Percentiles rank a stretch among this genome's conserved stretches.
phyloP scores from a whole-genome alignment of 176 grass and related monocot genomes.

The Hordeum marinum region DNA sequence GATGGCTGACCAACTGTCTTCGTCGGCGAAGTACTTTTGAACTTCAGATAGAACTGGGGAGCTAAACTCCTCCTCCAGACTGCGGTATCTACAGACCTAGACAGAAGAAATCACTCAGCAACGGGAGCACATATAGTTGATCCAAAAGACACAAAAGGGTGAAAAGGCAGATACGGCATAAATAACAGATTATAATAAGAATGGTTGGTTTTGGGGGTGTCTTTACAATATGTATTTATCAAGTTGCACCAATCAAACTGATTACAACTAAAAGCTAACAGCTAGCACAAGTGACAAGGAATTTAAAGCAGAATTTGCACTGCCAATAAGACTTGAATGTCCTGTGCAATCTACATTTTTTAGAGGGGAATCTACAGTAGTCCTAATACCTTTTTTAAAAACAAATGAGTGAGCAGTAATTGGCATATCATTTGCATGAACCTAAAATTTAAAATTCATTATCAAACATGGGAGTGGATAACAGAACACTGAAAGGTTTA shows the following conservation, averaged over 20 bases:
- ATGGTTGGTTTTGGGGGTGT: not conserved
- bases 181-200: not conserved
- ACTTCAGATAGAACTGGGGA: conserved; percentile 62
- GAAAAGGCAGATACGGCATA: not conserved
- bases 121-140: not conserved
- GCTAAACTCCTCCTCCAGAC: conserved; percentile 64
- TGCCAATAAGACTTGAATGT: not conserved
- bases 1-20: conserved; percentile 79
- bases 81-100: conserved; percentile 84
- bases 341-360: not conserved
- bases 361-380: not conserved
- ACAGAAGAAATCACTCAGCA: not conserved
- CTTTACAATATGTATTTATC: not conserved
- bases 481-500: not conserved
- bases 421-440: not conserved
- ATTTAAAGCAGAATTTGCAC: not conserved
- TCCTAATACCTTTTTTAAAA: not conserved
- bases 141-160: not conserved
- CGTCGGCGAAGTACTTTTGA: conserved; percentile 79
- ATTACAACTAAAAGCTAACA: not conserved
- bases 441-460: not conserved
- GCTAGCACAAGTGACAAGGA: not conserved
- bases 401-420: not conserved
- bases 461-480: not conserved
- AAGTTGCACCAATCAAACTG: not conserved